Evolutionary conservation across 306 rosid genomes (phyloP).

Genomic region (Ammopiptanthus mongolicus): DNA sequence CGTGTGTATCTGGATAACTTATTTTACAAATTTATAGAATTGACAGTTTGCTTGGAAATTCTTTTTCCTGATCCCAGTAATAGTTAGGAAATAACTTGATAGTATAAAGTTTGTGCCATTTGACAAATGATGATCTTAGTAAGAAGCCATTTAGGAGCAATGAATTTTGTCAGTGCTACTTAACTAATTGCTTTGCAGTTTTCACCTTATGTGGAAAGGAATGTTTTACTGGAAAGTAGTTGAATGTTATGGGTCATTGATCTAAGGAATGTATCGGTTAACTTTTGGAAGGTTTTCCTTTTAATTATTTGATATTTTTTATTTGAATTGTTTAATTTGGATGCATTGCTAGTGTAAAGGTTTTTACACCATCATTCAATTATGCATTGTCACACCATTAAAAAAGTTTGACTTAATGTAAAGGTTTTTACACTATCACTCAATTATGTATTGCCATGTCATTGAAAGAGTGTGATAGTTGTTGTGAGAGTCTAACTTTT

Average conservation of each 20-base stretch:
- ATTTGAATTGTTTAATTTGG: too few relatives aligned
- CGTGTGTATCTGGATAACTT: background rate
- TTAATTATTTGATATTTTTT: background rate
- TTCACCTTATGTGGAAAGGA: background rate
- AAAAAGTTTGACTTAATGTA: too few relatives aligned
- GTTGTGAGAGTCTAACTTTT: background rate
- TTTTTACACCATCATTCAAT: too few relatives aligned
- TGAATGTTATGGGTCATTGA: background rate
- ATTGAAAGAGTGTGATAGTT: background rate
- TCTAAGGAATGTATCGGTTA: background rate
- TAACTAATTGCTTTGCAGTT: background rate
- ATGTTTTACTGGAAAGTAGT: background rate
- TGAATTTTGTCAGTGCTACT: background rate
- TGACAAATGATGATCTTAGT: background rate
- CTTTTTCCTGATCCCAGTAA: background rate
- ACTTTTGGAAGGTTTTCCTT: background rate
- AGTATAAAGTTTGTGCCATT: background rate
- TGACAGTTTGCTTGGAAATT: background rate
- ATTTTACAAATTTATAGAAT: background rate
- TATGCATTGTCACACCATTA: too few relatives aligned
- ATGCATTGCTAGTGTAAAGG: too few relatives aligned
- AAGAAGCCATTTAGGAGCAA: background rate
- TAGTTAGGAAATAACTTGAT: background rate
- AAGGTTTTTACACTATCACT: too few relatives aligned
- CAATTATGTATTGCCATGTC: too few relatives aligned